phyloP scores from a whole-genome alignment of 2,329 filamentous ascomycete species.

The Penicillium hesseltinei region DNA sequence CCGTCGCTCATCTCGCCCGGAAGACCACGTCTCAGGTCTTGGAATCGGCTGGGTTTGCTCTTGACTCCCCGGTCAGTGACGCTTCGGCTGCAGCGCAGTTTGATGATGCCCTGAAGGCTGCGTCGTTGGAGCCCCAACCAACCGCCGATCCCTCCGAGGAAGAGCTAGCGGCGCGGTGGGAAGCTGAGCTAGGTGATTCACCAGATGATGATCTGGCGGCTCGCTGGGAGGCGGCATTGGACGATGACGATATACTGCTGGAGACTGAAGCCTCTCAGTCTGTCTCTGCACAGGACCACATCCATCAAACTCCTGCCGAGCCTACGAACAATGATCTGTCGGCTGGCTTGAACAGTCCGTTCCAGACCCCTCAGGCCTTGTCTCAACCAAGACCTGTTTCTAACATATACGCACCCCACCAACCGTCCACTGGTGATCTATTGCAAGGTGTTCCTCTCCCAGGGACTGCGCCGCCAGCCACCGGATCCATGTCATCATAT shows the following conservation, averaged over 20 bases:
- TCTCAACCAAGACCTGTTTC: constrained; percentile 21
- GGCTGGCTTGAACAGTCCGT: constrained; percentile 26
- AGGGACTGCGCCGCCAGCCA: constrained; percentile 18
- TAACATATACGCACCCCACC: constrained; percentile 53
- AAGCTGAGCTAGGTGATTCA: constrained; percentile 69
- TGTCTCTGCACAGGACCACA: constrained; percentile 18
- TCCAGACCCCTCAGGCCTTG: constrained; percentile 27
- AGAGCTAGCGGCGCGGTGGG: constrained; percentile 78
- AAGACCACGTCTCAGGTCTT: constrained; percentile 71
- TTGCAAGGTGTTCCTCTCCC: constrained; percentile 37
- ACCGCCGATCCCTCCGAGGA: constrained; percentile 42
- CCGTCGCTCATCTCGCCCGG: constrained; percentile 51
- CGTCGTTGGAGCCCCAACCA: constrained; percentile 12
- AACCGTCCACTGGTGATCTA: constrained; percentile 50
- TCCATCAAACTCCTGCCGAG: constrained; percentile 26
- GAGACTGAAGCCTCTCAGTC: constrained; percentile 53
- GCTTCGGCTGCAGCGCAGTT: constrained; percentile 31
- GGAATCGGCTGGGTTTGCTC: constrained; percentile 45
- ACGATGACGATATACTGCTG: constrained; percentile 78
- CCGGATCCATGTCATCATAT: constrained; percentile 23
- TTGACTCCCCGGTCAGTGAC: constrained; percentile 30
- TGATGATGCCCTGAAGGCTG: constrained; percentile 24
- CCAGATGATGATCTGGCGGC: constrained; percentile 67
- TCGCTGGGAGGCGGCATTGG: constrained; percentile 56
- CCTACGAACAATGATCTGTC: constrained; percentile 12